Evolutionary conservation across 495 filamentous ascomycete species (phyloP).

Genomic region (Pseudevernia furfuracea): DNA sequence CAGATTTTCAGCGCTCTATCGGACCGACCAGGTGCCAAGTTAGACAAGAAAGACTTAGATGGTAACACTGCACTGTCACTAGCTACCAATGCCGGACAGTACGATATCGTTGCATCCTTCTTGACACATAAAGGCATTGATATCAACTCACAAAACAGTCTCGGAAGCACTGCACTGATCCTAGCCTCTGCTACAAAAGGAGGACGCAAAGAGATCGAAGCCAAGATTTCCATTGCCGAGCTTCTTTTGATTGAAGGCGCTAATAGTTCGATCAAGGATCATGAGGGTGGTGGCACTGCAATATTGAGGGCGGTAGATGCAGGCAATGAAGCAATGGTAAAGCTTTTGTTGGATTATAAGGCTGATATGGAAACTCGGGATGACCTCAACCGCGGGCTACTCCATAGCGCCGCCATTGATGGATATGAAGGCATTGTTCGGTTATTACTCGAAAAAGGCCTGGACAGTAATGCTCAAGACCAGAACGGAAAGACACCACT

Average conservation of each 20-base stretch:
- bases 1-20: conserved; percentile 14
- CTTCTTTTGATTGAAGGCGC: conserved; percentile 19
- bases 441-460: conserved; percentile 10
- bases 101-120: background rate
- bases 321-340: background rate
- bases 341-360: background rate
- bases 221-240: conserved; percentile 11
- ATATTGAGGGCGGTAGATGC: conserved; percentile 12
- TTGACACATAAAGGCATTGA: background rate
- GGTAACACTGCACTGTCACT: conserved; percentile 12
- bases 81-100: conserved; percentile 3
- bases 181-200: conserved; percentile 1
- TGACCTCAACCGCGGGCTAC: conserved; percentile 13
- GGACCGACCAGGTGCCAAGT: background rate
- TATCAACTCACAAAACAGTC: conserved; percentile 2
- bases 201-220: background rate
- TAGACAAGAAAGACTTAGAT: conserved; percentile 9
- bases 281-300: conserved; percentile 16
- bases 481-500: conserved; percentile 19
- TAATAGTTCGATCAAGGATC: conserved; percentile 11
- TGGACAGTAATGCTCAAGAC: conserved; percentile 12
- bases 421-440: conserved; percentile 21
- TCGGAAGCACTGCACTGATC: conserved; percentile 12
- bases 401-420: conserved; percentile 19
- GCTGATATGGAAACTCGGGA: conserved; percentile 6